Base-by-base conservation (phyloP, 768 basidiomycete species). In the Mycena polygramma region DNA sequence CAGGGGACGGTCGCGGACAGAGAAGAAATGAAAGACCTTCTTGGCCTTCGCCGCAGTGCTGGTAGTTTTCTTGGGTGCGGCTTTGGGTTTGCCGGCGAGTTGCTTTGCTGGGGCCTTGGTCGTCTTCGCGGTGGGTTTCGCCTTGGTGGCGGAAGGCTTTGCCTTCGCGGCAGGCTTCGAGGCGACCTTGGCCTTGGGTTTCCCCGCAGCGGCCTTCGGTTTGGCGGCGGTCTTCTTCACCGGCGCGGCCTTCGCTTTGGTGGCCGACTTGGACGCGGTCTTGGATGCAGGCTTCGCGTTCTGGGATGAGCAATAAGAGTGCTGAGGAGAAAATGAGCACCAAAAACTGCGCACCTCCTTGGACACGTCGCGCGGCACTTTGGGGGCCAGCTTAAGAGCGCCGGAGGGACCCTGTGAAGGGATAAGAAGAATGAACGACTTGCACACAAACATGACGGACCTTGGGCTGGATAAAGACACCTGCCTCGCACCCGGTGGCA, bases 341-440 rank as follows among this genome's bases (percentile, higher is more conserved):
- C n/a, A 14, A 35, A 45, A 9, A 46, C 19, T 14, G 11, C 63
- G 14, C 2, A 73, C 72, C 68, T 73, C 72, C 45, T 73, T 70
- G 14, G 71, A 62, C 11, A 63, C 46, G 17, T 68, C 62, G 45
- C 22, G 9, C 14, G 36, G 57, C 3, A 58, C 77, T 83, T 91
- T 92, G 35, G 88, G 86, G 1, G 88, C 86, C 13, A 91, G 84
- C 81, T 90, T 91, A 72, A 92, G 88, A 75, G 89, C 89, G 66
- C 91, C 91, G n/a, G 88, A 87, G 7, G 85, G 81, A 10, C 85
- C 81, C 73, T 81, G 26, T 46, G 22, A 15, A 37, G 20, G 37
- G 22, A 11, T 59, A 13, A 68, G 48, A 30, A 37, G 6, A 24
- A 48, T 45, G 26, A 1, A 48, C 19, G 37, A 13, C 15, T 2